Base-by-base conservation (phyloP, 176 grass and related monocot species). In the Secale cereale region DNA sequence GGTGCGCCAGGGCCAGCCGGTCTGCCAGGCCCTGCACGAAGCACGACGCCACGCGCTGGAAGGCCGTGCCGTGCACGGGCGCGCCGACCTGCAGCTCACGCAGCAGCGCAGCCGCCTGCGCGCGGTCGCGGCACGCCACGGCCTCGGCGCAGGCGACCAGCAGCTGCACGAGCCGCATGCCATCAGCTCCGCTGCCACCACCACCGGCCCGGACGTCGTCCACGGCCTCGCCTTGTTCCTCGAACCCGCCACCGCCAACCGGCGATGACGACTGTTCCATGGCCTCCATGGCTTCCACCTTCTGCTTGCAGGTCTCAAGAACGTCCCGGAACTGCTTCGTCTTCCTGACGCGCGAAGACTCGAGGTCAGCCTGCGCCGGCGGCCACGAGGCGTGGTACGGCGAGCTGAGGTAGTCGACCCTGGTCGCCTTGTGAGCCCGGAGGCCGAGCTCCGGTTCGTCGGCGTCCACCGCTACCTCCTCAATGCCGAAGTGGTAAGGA, bases 141-240 rank as follows among this genome's bases (percentile, higher is more conserved):
- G 92, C 92, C 92, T 94, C 92, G 4, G 92, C 92, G 85, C 92
- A 94, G 25, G 92, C 85, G 0, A 94, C 90, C 1, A 94, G 89
- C 6, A 94, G 84, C 78, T 91, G 92, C 40, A 94, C 87, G 31
- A 94, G 89, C 15, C 85, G 77, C 92, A 94, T 89, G 45, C 89
- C 87, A 2, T 85, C 87, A 3, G 76, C 89, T 25, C 63, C 84
- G 6, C 66, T 64, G 2, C 74, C 83, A 0, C 20, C 65, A 0
- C 63, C 72, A 0, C 48, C 50, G 3, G 1, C 40, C 48, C 48
- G 48, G 48, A 19, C 16, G 1, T 65, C 77, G 3, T 22, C 57
- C 12, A 32, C 11, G 6, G 27, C 35, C 59, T 78, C 67, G 28
- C 33, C 29, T 27, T 79, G 81, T 54, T 65, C 32, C 7, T 62